A percentile compares a stretch with the other conserved stretches of the same genome.
phyloP scores from a whole-genome alignment of 1,139 yeast species.

The Hyphopichia pseudoburtonii region DNA sequence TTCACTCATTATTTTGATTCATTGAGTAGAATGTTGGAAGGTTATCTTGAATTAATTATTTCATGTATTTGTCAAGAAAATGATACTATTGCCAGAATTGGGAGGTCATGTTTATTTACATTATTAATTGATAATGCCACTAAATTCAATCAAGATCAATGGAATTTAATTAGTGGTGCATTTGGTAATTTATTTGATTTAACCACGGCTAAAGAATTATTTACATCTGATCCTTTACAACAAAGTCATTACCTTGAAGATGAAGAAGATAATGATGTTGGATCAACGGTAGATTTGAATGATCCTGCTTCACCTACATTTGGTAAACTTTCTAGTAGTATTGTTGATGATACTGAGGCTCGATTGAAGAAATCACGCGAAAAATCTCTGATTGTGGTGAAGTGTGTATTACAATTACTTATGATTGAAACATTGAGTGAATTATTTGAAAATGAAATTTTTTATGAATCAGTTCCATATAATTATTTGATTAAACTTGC shows the following conservation, averaged over 20 bases:
- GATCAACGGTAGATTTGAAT: slow-evolving; percentile 14
- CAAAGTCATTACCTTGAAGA: slow-evolving; percentile 14
- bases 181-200: slow-evolving; percentile 69
- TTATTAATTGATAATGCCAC: slow-evolving; percentile 70
- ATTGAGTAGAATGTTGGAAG: slow-evolving; percentile 70
- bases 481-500: slow-evolving; percentile 60
- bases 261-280: slow-evolving; percentile 16
- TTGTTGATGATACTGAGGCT: slow-evolving; percentile 22
- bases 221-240: slow-evolving; percentile 65
- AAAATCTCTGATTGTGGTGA: slow-evolving; percentile 82
- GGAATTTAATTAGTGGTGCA: slow-evolving; percentile 69
- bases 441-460: slow-evolving; percentile 66
- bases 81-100: slow-evolving; percentile 93
- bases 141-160: slow-evolving; percentile 64
- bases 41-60: slow-evolving; percentile 71
- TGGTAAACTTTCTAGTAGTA: slow-evolving; percentile 8
- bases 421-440: slow-evolving; percentile 88
- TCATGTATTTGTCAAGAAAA: slow-evolving; percentile 96
- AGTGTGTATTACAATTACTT: slow-evolving; percentile 85
- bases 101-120: slow-evolving; percentile 83
- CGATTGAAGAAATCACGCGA: slow-evolving; percentile 39
- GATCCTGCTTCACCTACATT: slow-evolving; percentile 11
- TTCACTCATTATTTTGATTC: slow-evolving; percentile 78
- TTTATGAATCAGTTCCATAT: slow-evolving; percentile 71
- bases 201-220: slow-evolving; percentile 85